Evolutionary conservation across 2,329 filamentous ascomycete genomes (phyloP).

Genomic region (Nemania abortiva): DNA sequence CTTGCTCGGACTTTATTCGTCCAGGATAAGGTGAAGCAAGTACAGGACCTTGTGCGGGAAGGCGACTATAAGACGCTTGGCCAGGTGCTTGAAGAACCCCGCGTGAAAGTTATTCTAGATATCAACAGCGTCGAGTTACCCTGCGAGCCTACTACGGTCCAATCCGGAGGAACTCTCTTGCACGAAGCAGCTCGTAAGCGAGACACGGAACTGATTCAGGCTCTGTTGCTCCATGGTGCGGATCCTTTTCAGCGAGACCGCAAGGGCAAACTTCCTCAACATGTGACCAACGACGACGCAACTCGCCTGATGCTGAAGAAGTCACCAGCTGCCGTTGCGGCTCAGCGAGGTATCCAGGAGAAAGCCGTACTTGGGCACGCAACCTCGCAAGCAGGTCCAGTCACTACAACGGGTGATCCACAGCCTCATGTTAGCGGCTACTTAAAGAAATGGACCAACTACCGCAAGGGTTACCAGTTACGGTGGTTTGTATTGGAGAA

Average conservation of each 20-base stretch:
- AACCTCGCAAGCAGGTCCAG: constrained; percentile 65
- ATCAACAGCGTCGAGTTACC: constrained; percentile 92
- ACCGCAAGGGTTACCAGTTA: constrained; percentile 95
- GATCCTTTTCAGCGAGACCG: constrained; percentile 96
- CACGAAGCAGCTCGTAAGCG: constrained; percentile 93
- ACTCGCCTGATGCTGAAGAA: constrained; percentile 91
- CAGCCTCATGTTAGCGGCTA: constrained; percentile 98
- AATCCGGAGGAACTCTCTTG: constrained; percentile 89
- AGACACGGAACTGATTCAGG: constrained; percentile 88
- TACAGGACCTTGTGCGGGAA: constrained; percentile 80
- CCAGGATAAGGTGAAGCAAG: constrained; percentile 84
- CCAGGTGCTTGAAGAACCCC: constrained; percentile 83
- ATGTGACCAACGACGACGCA: constrained; percentile 93
- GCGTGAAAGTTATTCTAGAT: constrained; percentile 87
- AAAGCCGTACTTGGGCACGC: constrained; percentile 90
- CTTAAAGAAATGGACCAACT: constrained; percentile 99
- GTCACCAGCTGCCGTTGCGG: constrained; percentile 92
- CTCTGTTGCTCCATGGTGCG: constrained; percentile 91
- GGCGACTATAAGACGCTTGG: constrained; percentile 84
- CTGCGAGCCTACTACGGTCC: constrained; percentile 80
- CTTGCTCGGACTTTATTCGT: constrained; percentile 90
- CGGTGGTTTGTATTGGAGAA: constrained; percentile 99
- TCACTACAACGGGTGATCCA: constrained; percentile 68
- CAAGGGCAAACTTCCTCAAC: constrained; percentile 94
- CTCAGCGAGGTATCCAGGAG: constrained; percentile 95